Evolutionary conservation across 768 basidiomycete genomes (phyloP).

Genomic region (Lentinula edodes): DNA sequence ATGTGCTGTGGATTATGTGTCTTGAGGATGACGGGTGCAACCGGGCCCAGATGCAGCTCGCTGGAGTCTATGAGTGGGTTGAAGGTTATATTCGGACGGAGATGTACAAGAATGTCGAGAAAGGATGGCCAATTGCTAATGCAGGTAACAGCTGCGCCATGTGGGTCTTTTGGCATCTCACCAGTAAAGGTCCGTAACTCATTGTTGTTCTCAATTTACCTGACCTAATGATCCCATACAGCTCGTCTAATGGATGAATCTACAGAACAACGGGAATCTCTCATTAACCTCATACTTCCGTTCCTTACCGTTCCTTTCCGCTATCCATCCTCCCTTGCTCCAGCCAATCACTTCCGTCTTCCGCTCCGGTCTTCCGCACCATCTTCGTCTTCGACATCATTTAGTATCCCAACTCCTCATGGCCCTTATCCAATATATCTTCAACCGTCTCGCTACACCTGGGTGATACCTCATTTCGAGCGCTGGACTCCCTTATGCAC

Average conservation of each 20-base stretch:
- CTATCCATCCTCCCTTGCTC: slow-evolving; percentile 54
- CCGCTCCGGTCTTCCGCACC: slow-evolving; percentile 29
- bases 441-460: slow-evolving; percentile 23
- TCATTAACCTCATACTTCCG: slow-evolving; percentile 31
- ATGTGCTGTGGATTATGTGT: slow-evolving; percentile 48
- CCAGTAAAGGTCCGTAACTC: slow-evolving; percentile 37
- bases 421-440: slow-evolving; percentile 46
- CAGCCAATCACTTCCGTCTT: slow-evolving; percentile 54
- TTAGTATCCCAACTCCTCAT: slow-evolving; percentile 27
- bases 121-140: slow-evolving; percentile 58
- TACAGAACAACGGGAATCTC: slow-evolving; percentile 16
- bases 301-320: slow-evolving; percentile 47
- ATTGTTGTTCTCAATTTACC: neutral
- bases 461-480: slow-evolving; percentile 23
- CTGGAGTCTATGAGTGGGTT: slow-evolving; percentile 41
- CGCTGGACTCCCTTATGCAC: slow-evolving; percentile 20
- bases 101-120: slow-evolving; percentile 33
- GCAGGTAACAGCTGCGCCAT: slow-evolving; percentile 45
- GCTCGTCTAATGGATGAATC: slow-evolving; percentile 24
- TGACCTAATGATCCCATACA: slow-evolving; percentile 1
- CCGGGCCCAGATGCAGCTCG: slow-evolving; percentile 46
- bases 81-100: slow-evolving; percentile 37
- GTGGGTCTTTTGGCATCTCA: slow-evolving; percentile 62
- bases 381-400: neutral
- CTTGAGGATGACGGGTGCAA: slow-evolving; percentile 69